Evolutionary conservation across 2,329 filamentous ascomycete species (phyloP).

Genomic region (Aspergillus candidus): DNA sequence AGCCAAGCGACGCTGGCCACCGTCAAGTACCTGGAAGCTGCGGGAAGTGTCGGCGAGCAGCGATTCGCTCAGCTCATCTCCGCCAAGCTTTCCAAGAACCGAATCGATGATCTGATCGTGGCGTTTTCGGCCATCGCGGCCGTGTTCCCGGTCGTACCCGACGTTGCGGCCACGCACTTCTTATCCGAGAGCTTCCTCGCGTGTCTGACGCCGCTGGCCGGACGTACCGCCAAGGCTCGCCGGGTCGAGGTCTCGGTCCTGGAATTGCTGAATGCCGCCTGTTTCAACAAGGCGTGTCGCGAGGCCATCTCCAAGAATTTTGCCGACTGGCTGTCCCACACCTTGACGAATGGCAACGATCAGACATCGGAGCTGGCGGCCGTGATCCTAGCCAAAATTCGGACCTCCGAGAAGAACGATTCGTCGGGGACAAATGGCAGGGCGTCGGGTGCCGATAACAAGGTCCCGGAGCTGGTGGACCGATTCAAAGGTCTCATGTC

Average conservation of each 20-base stretch:
- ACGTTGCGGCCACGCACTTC: constrained; percentile 70
- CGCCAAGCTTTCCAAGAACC: constrained; percentile 62
- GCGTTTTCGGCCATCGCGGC: constrained; percentile 89
- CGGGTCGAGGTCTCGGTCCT: constrained; percentile 82
- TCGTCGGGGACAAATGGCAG: constrained; percentile 27
- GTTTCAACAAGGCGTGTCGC: constrained; percentile 74
- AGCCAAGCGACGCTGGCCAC: constrained; percentile 76
- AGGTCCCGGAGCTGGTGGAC: constrained; percentile 48
- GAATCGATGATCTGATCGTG: constrained; percentile 80
- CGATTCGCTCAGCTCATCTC: constrained; percentile 71
- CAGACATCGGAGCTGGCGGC: constrained; percentile 52
- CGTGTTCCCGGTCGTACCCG: constrained; percentile 78
- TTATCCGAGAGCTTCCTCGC: constrained; percentile 81
- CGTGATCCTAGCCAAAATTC: constrained; percentile 65
- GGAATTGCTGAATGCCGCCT: constrained; percentile 86
- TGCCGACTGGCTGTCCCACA: constrained; percentile 76
- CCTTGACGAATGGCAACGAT: constrained; percentile 67
- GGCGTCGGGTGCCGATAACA: constrained; percentile 36
- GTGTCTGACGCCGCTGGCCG: constrained; percentile 68
- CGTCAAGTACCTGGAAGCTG: constrained; percentile 75
- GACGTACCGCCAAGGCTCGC: constrained; percentile 73
- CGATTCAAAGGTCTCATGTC: constrained; percentile 48
- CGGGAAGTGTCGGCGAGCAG: constrained; percentile 63
- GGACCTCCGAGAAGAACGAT: constrained; percentile 28
- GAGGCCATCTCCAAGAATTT: constrained; percentile 82